Conservation (phyloP, 2,329 filamentous ascomycete species). For the Eutypa lata region DNA sequence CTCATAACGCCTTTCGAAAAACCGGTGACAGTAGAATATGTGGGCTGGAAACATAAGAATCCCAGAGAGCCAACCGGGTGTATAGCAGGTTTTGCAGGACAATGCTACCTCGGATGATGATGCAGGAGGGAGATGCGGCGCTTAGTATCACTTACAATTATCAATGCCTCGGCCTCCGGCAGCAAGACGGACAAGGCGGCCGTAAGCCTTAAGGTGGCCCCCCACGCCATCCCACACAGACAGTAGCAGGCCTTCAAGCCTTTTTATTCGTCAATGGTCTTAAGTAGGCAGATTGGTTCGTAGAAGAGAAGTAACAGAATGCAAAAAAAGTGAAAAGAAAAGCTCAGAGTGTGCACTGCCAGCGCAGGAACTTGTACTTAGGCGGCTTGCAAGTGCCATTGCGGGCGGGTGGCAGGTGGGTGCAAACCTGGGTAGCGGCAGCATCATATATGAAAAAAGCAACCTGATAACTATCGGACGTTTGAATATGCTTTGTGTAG, state of each 20-base stretch:
- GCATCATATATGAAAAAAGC: neutral
- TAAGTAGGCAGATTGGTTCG: too few species aligned
- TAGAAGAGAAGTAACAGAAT: too few species aligned
- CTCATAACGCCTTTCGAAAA: too few species aligned
- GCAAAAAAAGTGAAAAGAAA: too few species aligned
- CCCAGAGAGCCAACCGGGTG: too few species aligned
- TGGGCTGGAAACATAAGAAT: too few species aligned
- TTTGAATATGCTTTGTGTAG: neutral
- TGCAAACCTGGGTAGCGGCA: neutral
- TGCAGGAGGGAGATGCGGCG: neutral
- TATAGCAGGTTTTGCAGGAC: too few species aligned
- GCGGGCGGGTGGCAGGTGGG: neutral
- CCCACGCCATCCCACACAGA: neutral
- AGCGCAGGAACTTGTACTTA: neutral
- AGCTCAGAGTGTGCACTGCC: neutral
- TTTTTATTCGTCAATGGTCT: too few species aligned
- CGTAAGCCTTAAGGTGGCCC: neutral
- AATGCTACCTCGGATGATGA: neutral
- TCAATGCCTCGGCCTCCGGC: neutral
- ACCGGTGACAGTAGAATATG: too few species aligned
- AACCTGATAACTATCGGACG: neutral
- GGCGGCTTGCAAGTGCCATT: neutral
- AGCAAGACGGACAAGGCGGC: neutral
- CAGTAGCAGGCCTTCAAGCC: too few species aligned
- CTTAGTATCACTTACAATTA: neutral